Evolutionary conservation across 331 rosid species (phyloP), one percentile per base, ranked within the genome.

Genomic region (Arachis monticola): DNA sequence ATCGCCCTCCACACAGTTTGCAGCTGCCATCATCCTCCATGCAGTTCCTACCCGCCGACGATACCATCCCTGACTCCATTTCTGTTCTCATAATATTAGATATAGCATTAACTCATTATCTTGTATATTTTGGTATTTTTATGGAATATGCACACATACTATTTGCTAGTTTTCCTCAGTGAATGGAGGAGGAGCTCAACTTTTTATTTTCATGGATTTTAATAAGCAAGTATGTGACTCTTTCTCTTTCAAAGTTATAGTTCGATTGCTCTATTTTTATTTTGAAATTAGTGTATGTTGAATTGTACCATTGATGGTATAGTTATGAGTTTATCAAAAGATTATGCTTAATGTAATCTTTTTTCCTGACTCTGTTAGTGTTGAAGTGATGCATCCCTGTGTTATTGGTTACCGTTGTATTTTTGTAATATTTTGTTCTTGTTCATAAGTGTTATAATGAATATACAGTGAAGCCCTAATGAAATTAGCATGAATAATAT

Each of bases 341-440:
- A 75, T 58, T 64, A 42, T 66, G 52, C 58, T 42, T 66, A 40
- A 22, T 55, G 67, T 67, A 55, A 64, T 40, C 40, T 6, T 48
- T 70, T 71, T 66, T 58, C 4, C 50, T 0, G 1, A 48, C 47
- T 50, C 22, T 55, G 46, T 71, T 72, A 31, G 7, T 35, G 65
- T 59, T 68, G 22, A 9, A 5, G 56, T 57, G 70, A 80, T 64
- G 69, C 77, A 55, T 69, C 56, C 63, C 5, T 56, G 57, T 48
- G 66, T 51, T 80, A 57, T 47, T 48, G 47, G 38, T 68, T 5
- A 35, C 40, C 4, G 40, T 0, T 22, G 27, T 22, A 22, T 22
- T 22, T 22, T 22, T 22, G 27, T 22, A 22, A 22, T 22, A 22
- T 22, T 66, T 66, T 40, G 10, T 67, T 48, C 62, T 10, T 60